These are phyloP conservation scores for Sporothrix schenckii DNA, from an alignment of 2,329 filamentous ascomycete genomes.

Conservation along the genomic window DNA sequence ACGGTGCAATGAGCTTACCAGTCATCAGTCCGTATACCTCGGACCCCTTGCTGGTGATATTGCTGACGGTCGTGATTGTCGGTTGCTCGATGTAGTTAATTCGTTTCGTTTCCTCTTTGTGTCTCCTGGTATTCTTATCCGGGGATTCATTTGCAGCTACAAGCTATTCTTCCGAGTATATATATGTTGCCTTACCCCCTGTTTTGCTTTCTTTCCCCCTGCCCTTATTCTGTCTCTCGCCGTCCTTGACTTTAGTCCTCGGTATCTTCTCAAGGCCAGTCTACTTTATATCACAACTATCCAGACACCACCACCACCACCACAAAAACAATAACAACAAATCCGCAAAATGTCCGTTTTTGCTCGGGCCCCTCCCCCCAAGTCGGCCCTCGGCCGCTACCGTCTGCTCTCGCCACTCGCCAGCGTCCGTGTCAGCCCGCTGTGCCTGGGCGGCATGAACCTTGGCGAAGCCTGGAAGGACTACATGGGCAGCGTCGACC, in stretches of 20 bases:
- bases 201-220: not conserved
- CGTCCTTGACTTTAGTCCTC: not conserved
- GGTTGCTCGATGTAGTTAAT: not conserved
- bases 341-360: constrained; percentile 39
- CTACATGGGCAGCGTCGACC: constrained; percentile 66
- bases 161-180: constrained; percentile 12
- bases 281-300: not conserved
- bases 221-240: not conserved
- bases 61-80: too few species aligned
- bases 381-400: constrained; percentile 65
- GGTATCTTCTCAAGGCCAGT: not conserved
- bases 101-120: not conserved
- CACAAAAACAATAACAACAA: not conserved
- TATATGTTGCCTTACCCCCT: not conserved
- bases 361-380: constrained; percentile 52
- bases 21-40: too few species aligned
- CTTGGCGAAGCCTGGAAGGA: constrained; percentile 62
- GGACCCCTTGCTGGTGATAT: too few species aligned
- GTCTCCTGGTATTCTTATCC: not conserved
- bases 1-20: not conserved
- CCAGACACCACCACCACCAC: not conserved
- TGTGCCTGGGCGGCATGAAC: constrained; percentile 68
- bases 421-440: constrained; percentile 66
- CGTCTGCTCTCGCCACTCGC: constrained; percentile 68
- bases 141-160: not conserved